Percentiles rank a stretch among this genome's conserved stretches.
phyloP scores from a whole-genome alignment of 2,329 filamentous ascomycete genomes.

The Arthrobotrys pseudoclavata region DNA sequence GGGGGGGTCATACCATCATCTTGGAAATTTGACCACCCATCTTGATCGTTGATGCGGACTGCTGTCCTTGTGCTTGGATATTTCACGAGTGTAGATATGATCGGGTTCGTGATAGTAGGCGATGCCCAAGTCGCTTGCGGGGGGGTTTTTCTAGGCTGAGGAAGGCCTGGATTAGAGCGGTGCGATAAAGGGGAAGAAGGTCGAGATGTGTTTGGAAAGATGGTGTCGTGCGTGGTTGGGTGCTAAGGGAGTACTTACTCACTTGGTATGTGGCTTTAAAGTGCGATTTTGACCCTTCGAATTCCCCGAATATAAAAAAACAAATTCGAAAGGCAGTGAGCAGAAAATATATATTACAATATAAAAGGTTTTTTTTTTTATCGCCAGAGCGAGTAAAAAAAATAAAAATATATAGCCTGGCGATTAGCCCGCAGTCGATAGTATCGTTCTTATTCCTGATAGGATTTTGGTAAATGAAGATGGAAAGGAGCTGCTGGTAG shows the following conservation, averaged over 20 bases:
- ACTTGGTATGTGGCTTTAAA: constrained; percentile 32
- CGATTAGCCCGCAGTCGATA: no score
- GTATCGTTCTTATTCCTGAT: not conserved
- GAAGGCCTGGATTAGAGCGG: constrained; percentile 6
- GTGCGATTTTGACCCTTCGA: constrained; percentile 17
- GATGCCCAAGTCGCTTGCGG: constrained; percentile 3
- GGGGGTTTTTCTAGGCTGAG: constrained; percentile 24
- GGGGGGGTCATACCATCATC: constrained; percentile 40
- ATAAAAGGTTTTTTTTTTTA: no score
- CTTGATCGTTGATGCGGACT: constrained; percentile 17
- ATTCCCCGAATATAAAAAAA: not conserved
- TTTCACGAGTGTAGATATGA: not conserved
- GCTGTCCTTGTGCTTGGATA: not conserved
- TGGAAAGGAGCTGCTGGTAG: constrained; percentile 11
- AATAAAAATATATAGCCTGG: not conserved
- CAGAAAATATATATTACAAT: no score
- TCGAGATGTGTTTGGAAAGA: constrained; percentile 24
- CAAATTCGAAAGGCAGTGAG: not conserved
- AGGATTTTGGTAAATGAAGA: not conserved
- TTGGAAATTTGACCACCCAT: constrained; percentile 58
- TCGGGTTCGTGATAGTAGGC: not conserved
- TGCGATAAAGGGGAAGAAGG: constrained; percentile 31
- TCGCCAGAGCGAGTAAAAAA: not conserved
- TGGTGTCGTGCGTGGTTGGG: constrained; percentile 32
- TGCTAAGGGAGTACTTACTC: constrained; percentile 40